Percentiles rank a stretch among this genome's conserved stretches.
Conservation (phyloP, 164 flowering plant species). For the Tinospora cordifolia region DNA sequence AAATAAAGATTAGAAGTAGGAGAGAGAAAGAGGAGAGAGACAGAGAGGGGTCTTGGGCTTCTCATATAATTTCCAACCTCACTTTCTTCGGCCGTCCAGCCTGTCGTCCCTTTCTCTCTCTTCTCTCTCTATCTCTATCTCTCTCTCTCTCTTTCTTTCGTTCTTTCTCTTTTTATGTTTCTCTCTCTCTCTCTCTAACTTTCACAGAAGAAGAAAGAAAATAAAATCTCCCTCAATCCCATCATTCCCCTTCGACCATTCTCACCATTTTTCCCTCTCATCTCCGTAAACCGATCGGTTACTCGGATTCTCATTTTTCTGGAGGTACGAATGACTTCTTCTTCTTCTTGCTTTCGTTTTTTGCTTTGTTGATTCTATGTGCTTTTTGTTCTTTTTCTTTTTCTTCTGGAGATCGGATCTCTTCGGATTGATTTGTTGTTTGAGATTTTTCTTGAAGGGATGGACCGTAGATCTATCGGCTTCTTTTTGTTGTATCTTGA, state of each 20-base stretch:
- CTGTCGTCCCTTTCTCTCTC: not conserved
- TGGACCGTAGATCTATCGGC: not conserved
- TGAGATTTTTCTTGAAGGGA: not conserved
- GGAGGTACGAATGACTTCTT: not conserved
- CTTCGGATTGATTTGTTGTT: not conserved
- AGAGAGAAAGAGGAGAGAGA: not conserved
- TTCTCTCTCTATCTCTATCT: not conserved
- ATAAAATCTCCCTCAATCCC: not conserved
- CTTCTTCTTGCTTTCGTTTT: not conserved
- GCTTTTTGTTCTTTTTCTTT: not conserved
- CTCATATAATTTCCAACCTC: not conserved
- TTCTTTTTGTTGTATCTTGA: not conserved
- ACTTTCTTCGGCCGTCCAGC: slow-evolving; percentile 1
- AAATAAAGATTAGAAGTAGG: not conserved
- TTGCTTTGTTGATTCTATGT: too few species aligned
- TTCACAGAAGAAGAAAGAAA: not conserved
- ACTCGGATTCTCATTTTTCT: not conserved
- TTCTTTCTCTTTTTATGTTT: not conserved
- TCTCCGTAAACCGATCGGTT: not conserved
- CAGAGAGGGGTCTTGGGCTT: not conserved
- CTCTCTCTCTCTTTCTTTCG: not conserved
- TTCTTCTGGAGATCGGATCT: not conserved
- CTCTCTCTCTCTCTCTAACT: too few species aligned
- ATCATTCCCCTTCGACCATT: not conserved
- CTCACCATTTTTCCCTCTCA: too few species aligned